These are phyloP conservation scores for Westerdykella ornata DNA, from an alignment of 2,329 filamentous ascomycete genomes.

Conservation along the genomic window DNA sequence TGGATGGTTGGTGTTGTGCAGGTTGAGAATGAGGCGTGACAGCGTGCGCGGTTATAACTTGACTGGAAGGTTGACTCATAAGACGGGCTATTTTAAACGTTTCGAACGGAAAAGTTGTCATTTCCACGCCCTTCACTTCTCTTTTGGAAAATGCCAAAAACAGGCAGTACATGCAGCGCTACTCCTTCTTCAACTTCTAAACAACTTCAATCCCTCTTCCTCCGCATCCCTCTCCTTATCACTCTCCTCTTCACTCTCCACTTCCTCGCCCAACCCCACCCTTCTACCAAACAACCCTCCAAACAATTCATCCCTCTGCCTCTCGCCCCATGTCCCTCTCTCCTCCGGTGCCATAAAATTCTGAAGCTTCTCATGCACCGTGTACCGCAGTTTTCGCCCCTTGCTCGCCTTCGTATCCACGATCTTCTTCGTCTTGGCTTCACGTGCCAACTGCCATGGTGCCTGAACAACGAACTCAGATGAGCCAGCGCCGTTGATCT, in stretches of 20 bases:
- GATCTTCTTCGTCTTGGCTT: slow-evolving; percentile 75
- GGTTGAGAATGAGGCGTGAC: no score
- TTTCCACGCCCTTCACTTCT: no score
- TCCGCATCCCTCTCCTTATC: slow-evolving; percentile 32
- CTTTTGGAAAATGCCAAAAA: no score
- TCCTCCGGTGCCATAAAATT: slow-evolving; percentile 97
- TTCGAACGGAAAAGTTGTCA: no score
- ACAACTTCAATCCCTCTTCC: slow-evolving; percentile 36
- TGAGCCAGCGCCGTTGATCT: slow-evolving; percentile 39
- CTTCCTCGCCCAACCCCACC: slow-evolving; percentile 41
- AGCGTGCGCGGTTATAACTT: no score
- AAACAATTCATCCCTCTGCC: slow-evolving; percentile 62
- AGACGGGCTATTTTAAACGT: no score
- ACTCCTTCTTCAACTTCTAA: slow-evolving; percentile 24
- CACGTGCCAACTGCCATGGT: slow-evolving; percentile 60
- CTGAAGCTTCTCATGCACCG: slow-evolving; percentile 92
- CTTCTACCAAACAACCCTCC: slow-evolving; percentile 45
- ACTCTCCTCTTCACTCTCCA: slow-evolving; percentile 32
- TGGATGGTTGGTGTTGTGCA: not conserved
- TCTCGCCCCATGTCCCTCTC: slow-evolving; percentile 68
- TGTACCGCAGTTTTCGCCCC: slow-evolving; percentile 87
- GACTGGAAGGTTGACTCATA: no score
- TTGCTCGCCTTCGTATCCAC: slow-evolving; percentile 95
- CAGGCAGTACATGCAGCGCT: no score
- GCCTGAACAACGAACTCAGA: slow-evolving; percentile 45